Base-by-base conservation (phyloP, 306 rosid genomes). In the Vigna trinervia region DNA sequence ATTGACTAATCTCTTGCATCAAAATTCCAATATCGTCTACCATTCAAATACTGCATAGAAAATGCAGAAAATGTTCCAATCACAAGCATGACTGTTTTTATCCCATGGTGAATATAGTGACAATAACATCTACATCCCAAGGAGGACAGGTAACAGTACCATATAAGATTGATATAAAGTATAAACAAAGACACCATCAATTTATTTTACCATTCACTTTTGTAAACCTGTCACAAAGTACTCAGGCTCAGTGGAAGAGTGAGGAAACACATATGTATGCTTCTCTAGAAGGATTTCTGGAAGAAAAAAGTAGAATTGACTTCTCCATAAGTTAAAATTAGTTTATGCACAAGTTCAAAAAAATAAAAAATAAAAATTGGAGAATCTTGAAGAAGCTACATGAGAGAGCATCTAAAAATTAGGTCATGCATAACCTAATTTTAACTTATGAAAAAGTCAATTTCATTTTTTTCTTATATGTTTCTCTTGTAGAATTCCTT, bases 1-100 rank as follows among this genome's bases (percentile, higher is more conserved):
- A 80, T 28, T 64, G 69, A 20, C 56, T 45, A 36, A 56, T 34
- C 70, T 54, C 54, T 19, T 39, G 46, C 17, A 65, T 28, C 41
- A 8, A 15, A 46, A 12, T 80, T 39, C 51, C 13, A 15, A 46
- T 52, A 7, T 38, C 43, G 38, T 51, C 9, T 0, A 19, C 51
- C 28, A 54, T 36, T 48, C 56, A 74, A 30, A 65, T 8, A 23
- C 60, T 43, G 19, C 60, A 52, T 36, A 58, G 46, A 43, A 58
- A 60, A 62, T 22, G 65, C 12, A 51, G 20, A 51, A 51, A n/a
- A 15, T 43, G 48, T 4, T 28, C 34, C 20, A 4, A 28, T 74
- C 41, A 58, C 46, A 47, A 75, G 73, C 2, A 3, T 30, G 23
- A 4, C 22, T 19, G 6, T 23, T 75, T 46, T 20, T 62, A 22